phyloP scores from a whole-genome alignment of 2,329 filamentous ascomycete genomes.

The Calonectria pteridis region DNA sequence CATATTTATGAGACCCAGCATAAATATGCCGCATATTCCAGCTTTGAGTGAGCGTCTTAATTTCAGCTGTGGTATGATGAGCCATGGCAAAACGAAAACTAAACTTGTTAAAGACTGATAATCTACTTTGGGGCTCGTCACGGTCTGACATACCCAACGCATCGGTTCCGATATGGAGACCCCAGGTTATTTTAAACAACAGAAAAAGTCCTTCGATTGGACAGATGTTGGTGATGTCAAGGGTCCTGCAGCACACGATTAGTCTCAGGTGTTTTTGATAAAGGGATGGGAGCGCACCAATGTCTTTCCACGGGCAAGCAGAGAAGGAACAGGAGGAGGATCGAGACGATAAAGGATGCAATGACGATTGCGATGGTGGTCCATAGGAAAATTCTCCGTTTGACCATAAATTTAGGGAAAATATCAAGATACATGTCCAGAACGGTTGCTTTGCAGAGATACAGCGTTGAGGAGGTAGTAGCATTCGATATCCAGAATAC shows the following conservation, averaged over 20 bases:
- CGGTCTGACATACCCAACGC: neutral
- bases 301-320: neutral
- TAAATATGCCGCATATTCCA: neutral
- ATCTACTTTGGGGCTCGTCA: no score
- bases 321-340: neutral
- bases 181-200: neutral
- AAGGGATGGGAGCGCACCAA: neutral
- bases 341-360: neutral
- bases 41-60: neutral
- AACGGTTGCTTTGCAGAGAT: neutral
- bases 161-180: neutral
- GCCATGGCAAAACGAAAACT: neutral
- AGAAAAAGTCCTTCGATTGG: neutral
- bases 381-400: neutral
- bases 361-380: neutral
- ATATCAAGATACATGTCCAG: neutral
- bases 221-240: neutral
- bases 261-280: neutral
- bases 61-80: neutral
- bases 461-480: neutral
- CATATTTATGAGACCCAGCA: neutral
- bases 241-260: neutral
- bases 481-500: neutral
- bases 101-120: neutral
- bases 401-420: neutral